Conservation (phyloP, 2,329 filamentous ascomycete species). For the Parafenestella ontariensis region DNA sequence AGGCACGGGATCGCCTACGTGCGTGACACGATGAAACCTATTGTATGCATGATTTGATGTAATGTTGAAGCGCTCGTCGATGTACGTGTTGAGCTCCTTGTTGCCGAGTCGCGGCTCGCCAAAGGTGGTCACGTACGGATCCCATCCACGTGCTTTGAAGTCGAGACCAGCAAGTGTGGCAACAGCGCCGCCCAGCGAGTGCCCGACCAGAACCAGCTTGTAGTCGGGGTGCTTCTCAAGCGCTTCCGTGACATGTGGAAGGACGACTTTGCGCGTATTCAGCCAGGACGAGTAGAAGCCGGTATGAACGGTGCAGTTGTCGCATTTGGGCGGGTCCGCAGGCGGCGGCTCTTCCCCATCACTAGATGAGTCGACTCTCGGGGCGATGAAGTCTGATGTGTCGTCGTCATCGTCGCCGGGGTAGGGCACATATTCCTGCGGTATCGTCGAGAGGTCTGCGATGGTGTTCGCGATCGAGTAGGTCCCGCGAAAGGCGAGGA, state of each 20-base stretch:
- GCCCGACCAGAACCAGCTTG: slow-evolving; percentile 79
- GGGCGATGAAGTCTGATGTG: slow-evolving; percentile 33
- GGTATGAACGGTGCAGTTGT: slow-evolving; percentile 89
- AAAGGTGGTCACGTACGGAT: slow-evolving; percentile 84
- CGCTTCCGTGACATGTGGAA: slow-evolving; percentile 70
- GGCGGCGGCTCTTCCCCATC: slow-evolving; percentile 29
- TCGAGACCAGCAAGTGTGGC: slow-evolving; percentile 87
- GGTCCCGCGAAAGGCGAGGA: slow-evolving; percentile 91
- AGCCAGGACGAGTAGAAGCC: slow-evolving; percentile 89
- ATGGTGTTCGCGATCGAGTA: slow-evolving; percentile 94
- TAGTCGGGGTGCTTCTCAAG: slow-evolving; percentile 71
- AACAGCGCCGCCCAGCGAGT: slow-evolving; percentile 91
- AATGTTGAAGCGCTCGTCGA: slow-evolving; percentile 60
- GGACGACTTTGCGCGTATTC: slow-evolving; percentile 71
- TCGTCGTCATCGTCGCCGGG: slow-evolving; percentile 61
- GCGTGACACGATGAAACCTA: slow-evolving; percentile 80
- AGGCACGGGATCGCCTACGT: slow-evolving; percentile 86
- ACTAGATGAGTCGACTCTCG: slow-evolving; percentile 12
- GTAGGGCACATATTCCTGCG: slow-evolving; percentile 91
- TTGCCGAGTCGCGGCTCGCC: slow-evolving; percentile 79
- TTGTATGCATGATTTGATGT: slow-evolving; percentile 26
- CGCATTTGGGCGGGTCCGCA: slow-evolving; percentile 64
- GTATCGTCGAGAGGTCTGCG: slow-evolving; percentile 85
- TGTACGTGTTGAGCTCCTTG: slow-evolving; percentile 58
- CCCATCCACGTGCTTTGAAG: slow-evolving; percentile 76